Conservation (phyloP, 2,329 filamentous ascomycete species). For the Fusarium tricinctum region DNA sequence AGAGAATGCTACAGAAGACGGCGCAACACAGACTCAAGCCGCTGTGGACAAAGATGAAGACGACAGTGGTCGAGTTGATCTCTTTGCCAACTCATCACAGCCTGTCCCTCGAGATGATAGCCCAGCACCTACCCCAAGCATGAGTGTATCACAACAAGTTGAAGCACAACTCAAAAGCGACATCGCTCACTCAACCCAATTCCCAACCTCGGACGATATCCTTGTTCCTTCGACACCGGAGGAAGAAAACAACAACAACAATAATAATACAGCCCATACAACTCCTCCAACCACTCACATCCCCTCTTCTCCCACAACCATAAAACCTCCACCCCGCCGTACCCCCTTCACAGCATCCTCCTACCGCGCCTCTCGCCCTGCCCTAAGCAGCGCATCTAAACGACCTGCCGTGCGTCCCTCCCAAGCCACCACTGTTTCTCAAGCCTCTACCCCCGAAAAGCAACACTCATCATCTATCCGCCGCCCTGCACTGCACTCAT, state of each 20-base stretch:
- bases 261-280: conserved; percentile 13
- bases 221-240: conserved; percentile 55
- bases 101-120: conserved; percentile 16
- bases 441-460: conserved; percentile 53
- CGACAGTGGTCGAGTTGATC: conserved; percentile 37
- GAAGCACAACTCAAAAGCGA: conserved; percentile 66
- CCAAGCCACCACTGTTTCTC: conserved; percentile 57
- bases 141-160: conserved; percentile 66
- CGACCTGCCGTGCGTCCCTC: conserved; percentile 47
- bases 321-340: conserved; percentile 40
- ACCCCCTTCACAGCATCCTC: conserved; percentile 31
- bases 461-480: conserved; percentile 28
- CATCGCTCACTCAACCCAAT: conserved; percentile 57
- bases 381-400: conserved; percentile 27
- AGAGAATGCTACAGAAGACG: conserved; percentile 46
- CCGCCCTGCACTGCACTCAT: conserved; percentile 37
- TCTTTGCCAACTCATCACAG: conserved; percentile 43
- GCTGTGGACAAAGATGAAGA: conserved; percentile 27
- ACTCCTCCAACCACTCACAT: conserved; percentile 35
- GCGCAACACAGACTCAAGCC: conserved; percentile 24
- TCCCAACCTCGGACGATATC: conserved; percentile 50
- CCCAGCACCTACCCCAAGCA: conserved; percentile 46
- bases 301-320: conserved; percentile 26
- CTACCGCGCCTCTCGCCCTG: conserved; percentile 38
- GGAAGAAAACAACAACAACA: conserved; percentile 18